These are phyloP conservation scores for Boletus reticulatus DNA, from an alignment of 768 basidiomycete genomes.

Conservation along the genomic window DNA sequence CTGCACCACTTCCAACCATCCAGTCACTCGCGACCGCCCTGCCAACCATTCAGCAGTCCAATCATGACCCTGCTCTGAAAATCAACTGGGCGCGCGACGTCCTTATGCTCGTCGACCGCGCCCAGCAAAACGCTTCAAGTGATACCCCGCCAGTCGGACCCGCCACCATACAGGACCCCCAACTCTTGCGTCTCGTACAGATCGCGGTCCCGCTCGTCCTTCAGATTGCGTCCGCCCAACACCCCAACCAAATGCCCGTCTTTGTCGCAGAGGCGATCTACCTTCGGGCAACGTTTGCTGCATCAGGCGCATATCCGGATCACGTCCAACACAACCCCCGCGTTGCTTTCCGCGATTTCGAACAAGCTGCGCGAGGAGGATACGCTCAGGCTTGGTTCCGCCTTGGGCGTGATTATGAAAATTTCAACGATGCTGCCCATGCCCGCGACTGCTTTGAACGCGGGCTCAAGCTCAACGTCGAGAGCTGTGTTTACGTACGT, in stretches of 20 bases:
- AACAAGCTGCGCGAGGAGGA: slow-evolving; percentile 75
- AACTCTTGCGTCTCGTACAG: slow-evolving; percentile 56
- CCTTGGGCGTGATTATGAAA: slow-evolving; percentile 89
- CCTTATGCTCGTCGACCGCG: slow-evolving; percentile 70
- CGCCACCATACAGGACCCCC: slow-evolving; percentile 53
- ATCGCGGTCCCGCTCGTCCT: slow-evolving; percentile 67
- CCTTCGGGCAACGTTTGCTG: slow-evolving; percentile 69
- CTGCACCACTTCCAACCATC: slow-evolving; percentile 67
- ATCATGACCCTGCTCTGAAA: slow-evolving; percentile 56
- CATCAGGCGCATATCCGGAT: slow-evolving; percentile 70
- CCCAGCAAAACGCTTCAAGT: slow-evolving; percentile 33
- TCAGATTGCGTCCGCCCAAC: slow-evolving; percentile 43
- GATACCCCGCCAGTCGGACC: slow-evolving; percentile 51
- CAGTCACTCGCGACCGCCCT: slow-evolving; percentile 53
- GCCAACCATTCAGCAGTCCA: slow-evolving; percentile 49
- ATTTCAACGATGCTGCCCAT: slow-evolving; percentile 67
- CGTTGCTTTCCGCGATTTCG: slow-evolving; percentile 86
- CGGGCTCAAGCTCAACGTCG: slow-evolving; percentile 71
- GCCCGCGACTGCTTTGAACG: slow-evolving; percentile 88
- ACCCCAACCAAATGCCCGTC: slow-evolving; percentile 35
- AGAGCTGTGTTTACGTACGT: slow-evolving; percentile 52
- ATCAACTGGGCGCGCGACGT: slow-evolving; percentile 84
- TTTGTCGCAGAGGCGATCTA: slow-evolving; percentile 72
- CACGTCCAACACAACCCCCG: slow-evolving; percentile 66
- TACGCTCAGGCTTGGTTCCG: slow-evolving; percentile 87